Evolutionary conservation across 768 basidiomycete species (phyloP).

Genomic region (Mycena chlorophos): DNA sequence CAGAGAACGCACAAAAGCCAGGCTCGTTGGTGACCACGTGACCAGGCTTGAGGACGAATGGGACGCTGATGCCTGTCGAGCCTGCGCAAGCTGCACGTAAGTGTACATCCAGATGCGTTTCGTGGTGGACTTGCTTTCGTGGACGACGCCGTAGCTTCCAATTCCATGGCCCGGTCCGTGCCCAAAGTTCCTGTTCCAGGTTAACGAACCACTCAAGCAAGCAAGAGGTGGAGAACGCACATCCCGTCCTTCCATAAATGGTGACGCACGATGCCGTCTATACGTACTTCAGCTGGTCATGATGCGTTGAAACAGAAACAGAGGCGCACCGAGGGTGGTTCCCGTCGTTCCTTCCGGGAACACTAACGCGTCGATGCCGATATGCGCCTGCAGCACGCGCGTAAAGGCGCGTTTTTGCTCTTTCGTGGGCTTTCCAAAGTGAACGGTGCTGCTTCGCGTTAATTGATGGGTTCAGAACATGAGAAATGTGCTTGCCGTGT

Average conservation of each 20-base stretch:
- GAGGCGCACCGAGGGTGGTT: slow-evolving; percentile 16
- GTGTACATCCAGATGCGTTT: slow-evolving; percentile 54
- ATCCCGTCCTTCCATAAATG: slow-evolving; percentile 63
- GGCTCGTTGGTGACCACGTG: slow-evolving; percentile 77
- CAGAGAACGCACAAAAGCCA: slow-evolving; percentile 53
- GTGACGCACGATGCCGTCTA: slow-evolving; percentile 64
- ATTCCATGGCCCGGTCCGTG: slow-evolving; percentile 66
- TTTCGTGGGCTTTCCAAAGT: slow-evolving; percentile 63
- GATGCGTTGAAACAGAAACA: neutral
- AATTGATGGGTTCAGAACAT: neutral
- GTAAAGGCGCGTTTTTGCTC: slow-evolving; percentile 70
- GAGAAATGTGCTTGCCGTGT: slow-evolving; percentile 57
- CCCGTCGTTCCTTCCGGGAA: slow-evolving; percentile 63
- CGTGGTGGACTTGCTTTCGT: slow-evolving; percentile 13
- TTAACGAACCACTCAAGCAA: neutral
- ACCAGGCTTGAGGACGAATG: slow-evolving; percentile 50
- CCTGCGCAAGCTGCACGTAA: slow-evolving; percentile 35
- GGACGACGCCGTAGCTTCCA: slow-evolving; percentile 18
- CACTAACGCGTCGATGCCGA: slow-evolving; percentile 63
- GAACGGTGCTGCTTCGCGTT: slow-evolving; percentile 36
- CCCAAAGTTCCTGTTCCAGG: slow-evolving; percentile 27
- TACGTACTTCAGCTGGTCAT: slow-evolving; percentile 24
- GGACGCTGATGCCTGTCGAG: slow-evolving; percentile 30
- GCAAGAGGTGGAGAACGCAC: neutral
- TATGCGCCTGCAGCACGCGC: slow-evolving; percentile 67